A percentile compares a stretch with the other conserved stretches of the same genome.
Conservation (phyloP, 768 basidiomycete species). For the Scleroderma bovista region DNA sequence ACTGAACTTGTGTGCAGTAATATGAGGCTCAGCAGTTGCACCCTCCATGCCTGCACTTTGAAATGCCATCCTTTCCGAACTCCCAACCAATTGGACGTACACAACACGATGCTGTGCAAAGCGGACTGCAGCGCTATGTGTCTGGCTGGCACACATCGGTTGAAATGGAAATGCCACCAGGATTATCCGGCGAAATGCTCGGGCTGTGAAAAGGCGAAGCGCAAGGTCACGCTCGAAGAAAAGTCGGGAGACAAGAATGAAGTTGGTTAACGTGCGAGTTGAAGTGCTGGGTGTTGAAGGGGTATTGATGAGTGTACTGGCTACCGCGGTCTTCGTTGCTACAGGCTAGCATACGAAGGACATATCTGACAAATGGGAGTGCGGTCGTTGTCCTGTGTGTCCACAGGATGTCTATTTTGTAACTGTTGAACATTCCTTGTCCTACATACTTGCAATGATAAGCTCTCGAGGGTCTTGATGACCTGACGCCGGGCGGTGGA, state of each 20-base stretch:
- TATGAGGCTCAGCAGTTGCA: constrained; percentile 40
- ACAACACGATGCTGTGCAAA: constrained; percentile 36
- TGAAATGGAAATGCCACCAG: constrained; percentile 40
- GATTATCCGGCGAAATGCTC: constrained; percentile 33
- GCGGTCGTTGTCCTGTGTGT: too few relatives aligned
- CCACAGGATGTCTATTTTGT: too few relatives aligned
- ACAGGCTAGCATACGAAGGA: too few relatives aligned
- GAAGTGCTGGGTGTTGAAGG: too few relatives aligned
- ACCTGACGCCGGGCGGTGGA: too few relatives aligned
- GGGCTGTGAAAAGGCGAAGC: constrained; percentile 41
- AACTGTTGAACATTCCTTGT: too few relatives aligned
- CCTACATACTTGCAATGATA: too few relatives aligned
- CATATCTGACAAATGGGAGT: too few relatives aligned
- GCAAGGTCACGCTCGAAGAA: neutral
- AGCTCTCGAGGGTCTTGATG: too few relatives aligned
- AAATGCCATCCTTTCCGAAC: constrained; percentile 53
- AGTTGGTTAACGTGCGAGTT: too few relatives aligned
- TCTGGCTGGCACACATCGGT: constrained; percentile 35
- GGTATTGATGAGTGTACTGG: too few relatives aligned
- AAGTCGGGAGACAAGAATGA: neutral
- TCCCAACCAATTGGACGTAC: constrained; percentile 33
- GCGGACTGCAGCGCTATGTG: constrained; percentile 36
- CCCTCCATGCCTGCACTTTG: constrained; percentile 48
- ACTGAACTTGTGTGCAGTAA: constrained; percentile 32
- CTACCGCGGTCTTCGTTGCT: too few relatives aligned